Base-by-base conservation (phyloP, 805 yeast species). In the Teunomyces pallodes region DNA sequence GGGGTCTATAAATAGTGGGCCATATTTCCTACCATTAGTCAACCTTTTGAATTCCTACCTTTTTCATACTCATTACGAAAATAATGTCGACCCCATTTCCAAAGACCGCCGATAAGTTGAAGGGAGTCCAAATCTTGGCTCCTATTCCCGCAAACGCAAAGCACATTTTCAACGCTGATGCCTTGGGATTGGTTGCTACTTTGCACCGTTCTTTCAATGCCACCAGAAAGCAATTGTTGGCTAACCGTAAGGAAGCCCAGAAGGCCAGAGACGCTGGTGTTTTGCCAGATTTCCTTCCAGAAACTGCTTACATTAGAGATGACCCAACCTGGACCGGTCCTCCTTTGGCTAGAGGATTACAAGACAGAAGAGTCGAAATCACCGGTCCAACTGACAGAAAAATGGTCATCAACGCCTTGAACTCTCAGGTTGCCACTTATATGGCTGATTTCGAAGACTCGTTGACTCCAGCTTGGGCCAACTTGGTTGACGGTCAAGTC, bases 381-480 rank as follows among this genome's bases (percentile, higher is more conserved):
- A 87, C 95, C 20, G 95, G 95, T 44, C 95, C 95, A 16, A 87
- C 91, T 46, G 86, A 86, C 63, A 79, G 92, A 54, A 85, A 87
- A 59, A 87, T 87, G 95, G 81, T 87, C 54, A 82, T 87, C 60
- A 87, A 86, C 61, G 94, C 92, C 2, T 76, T 87, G 64, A 87
- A 87, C 68, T 83, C 91, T 0, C 76, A 79, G 46, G 94, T 87
- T 39, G 86, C 86, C 53, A 86, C 94, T 28, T 87, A 87, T 65
- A 87, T 87, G 94, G 84, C 90, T 38, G 95, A 87, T 72, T 85
- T 87, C 60, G 95, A 87, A 67, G 94, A 87, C 66, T 85, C 91
- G 13, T 81, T 87, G 58, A 82, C 92, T 14, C 95, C 95, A 58
- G 86, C 95, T 26, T 87, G 94, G 94, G 68, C 70, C 53, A 87